A percentile compares a stretch with the other conserved stretches of the same genome.
phyloP scores from a whole-genome alignment of 257 asterid species.

The Mitragyna speciosa region DNA sequence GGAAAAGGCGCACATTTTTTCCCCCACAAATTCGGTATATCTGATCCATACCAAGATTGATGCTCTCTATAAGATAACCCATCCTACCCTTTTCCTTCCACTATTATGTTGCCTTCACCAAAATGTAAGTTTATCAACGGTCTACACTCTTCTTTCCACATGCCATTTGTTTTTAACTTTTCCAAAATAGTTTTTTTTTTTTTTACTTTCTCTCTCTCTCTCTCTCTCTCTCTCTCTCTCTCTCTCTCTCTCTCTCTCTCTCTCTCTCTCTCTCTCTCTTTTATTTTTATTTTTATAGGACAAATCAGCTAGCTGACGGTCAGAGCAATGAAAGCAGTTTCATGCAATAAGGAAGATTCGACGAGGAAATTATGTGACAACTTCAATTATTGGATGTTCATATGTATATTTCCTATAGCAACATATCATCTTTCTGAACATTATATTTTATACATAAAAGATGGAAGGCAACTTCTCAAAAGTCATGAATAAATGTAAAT shows the following conservation, averaged over 20 bases:
- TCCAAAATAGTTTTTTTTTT: no score
- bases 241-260: no score
- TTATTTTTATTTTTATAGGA: no score
- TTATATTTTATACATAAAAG: not conserved
- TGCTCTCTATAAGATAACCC: not conserved
- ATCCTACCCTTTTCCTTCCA: not conserved
- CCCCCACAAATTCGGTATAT: not conserved
- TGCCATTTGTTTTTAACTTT: not conserved
- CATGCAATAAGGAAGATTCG: not conserved
- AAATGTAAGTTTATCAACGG: not conserved
- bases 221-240: no score
- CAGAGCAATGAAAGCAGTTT: not conserved
- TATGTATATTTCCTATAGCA: not conserved
- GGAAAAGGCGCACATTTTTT: not conserved
- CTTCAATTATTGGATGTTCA: not conserved
- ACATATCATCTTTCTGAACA: not conserved
- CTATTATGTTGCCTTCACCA: not conserved
- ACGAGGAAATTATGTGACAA: not conserved
- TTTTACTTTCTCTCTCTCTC: no score
- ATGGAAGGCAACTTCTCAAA: not conserved
- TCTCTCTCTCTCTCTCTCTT: no score
- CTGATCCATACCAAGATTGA: not conserved
- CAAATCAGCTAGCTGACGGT: not conserved
- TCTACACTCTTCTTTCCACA: not conserved
- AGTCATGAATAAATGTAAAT: not conserved